Base-by-base conservation (phyloP, 805 yeast genomes). In the Wickerhamiella slavikovae region DNA sequence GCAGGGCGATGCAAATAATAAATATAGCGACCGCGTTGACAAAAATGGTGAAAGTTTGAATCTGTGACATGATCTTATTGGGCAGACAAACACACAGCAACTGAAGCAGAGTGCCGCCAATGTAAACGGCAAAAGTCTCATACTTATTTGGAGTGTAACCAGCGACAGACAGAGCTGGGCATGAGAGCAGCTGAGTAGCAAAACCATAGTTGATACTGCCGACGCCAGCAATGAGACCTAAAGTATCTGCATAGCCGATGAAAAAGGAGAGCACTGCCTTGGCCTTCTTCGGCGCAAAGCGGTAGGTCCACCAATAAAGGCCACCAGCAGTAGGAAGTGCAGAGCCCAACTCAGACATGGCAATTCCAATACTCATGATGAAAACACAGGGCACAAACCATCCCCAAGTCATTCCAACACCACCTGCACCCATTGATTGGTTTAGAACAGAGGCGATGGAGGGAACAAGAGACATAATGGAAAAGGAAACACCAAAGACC, bases 261-360 rank as follows among this genome's bases (percentile, higher is more conserved):
- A 71, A 43, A 40, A 61, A 71, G 25, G 71, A 64, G 17, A 70
- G 47, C 1, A 70, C 67, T 13, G 61, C 61, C 41, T 66, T 60
- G 24, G 54, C 38, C 4, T 42, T 38, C 32, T 58, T 62, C 2
- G 77, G 78, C 17, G 79, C 66, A 44, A 67, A 72, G 42, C 68
- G 61, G 46, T 59, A 66, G 2, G 75, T 65, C 68, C 73, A 68
- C 46, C 64, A 68, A 41, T 69, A 73, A 25, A 72, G 52, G 11
- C 80, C 80, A 31, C 80, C 80, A 15, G 75, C 66, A 1, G 80
- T 71, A 18, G 83, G 80, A 36, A 69, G 62, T 2, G 77, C 63
- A 18, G 70, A 60, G 1, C 72, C 75, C 38, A 70, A 46, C 40
- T 70, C 72, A 3, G 75, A 57, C 69, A 73, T 63, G 9, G 71